These are phyloP conservation scores for Trichoderma koningiopsis DNA, from an alignment of 2,329 filamentous ascomycete genomes.

Conservation along the genomic window DNA sequence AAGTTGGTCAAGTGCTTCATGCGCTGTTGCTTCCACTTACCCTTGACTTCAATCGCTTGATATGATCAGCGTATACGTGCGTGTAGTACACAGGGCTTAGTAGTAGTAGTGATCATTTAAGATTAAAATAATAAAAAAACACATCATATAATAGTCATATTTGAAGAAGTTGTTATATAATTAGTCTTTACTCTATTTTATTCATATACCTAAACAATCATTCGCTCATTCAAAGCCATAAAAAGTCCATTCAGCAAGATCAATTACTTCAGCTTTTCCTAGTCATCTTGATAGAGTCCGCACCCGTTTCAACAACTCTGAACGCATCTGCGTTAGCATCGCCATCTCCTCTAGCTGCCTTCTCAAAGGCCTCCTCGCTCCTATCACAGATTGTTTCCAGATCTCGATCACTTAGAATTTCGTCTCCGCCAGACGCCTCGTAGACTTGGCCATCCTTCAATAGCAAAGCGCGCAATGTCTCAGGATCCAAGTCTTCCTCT, in stretches of 20 bases:
- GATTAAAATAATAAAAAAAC: too few relatives aligned
- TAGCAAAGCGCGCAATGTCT: slow-evolving; percentile 63
- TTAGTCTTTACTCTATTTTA: not conserved
- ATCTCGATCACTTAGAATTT: slow-evolving; percentile 74
- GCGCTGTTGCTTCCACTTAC: too few relatives aligned
- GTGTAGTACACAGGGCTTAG: too few relatives aligned
- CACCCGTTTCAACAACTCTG: slow-evolving; percentile 76
- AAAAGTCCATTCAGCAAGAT: not conserved
- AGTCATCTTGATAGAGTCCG: slow-evolving; percentile 52
- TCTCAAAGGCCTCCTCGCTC: slow-evolving; percentile 63
- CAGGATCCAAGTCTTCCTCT: slow-evolving; percentile 58
- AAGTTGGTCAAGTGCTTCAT: too few relatives aligned
- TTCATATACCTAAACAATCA: not conserved
- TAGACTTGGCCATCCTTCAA: slow-evolving; percentile 72
- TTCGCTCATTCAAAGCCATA: not conserved
- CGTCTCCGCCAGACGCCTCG: slow-evolving; percentile 58
- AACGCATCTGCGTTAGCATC: slow-evolving; percentile 70
- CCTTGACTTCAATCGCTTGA: too few relatives aligned
- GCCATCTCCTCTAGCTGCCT: slow-evolving; percentile 77
- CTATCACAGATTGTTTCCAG: slow-evolving; percentile 78
- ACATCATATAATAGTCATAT: not conserved
- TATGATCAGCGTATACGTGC: too few relatives aligned
- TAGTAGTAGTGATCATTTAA: too few relatives aligned
- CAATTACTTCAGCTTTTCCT: slow-evolving; percentile 28
- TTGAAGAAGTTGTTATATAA: not conserved